Conservation (phyloP, 176 grass and related monocot species). For the Hsuehochloa calcarea region DNA sequence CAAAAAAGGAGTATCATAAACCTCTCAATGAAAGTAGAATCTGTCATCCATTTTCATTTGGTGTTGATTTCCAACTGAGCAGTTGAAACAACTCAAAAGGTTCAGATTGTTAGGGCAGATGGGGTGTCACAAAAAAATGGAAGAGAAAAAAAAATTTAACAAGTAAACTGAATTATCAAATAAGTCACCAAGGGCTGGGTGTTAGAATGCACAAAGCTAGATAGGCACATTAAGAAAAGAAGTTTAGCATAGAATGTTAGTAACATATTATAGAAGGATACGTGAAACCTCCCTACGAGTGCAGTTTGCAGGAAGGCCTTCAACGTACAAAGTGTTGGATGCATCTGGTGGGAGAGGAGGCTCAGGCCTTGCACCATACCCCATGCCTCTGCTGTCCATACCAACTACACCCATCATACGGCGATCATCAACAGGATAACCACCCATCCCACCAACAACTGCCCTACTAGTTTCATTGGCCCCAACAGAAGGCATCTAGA, state of each 20-base stretch:
- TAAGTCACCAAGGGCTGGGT: background rate
- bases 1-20: background rate
- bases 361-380: constrained; percentile 67
- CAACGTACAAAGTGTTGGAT: constrained; percentile 80
- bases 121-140: background rate
- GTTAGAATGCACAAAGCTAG: background rate
- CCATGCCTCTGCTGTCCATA: constrained; percentile 68
- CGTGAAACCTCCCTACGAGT: constrained; percentile 96
- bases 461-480: constrained; percentile 58
- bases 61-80: background rate
- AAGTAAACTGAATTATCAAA: background rate
- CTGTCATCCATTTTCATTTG: background rate
- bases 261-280: constrained; percentile 58
- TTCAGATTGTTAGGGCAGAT: background rate
- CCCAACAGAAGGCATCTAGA: constrained; percentile 59
- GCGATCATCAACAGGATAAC: constrained; percentile 64
- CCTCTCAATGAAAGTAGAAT: background rate
- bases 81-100: background rate
- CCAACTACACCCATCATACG: constrained; percentile 62
- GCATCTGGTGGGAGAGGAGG: constrained; percentile 88
- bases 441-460: constrained; percentile 64
- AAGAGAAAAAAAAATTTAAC: background rate
- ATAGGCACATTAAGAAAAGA: background rate
- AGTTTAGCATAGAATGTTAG: background rate
- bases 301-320: constrained; percentile 93